Evolutionary conservation across 306 rosid genomes (phyloP).

Genomic region (Glycine soja): DNA sequence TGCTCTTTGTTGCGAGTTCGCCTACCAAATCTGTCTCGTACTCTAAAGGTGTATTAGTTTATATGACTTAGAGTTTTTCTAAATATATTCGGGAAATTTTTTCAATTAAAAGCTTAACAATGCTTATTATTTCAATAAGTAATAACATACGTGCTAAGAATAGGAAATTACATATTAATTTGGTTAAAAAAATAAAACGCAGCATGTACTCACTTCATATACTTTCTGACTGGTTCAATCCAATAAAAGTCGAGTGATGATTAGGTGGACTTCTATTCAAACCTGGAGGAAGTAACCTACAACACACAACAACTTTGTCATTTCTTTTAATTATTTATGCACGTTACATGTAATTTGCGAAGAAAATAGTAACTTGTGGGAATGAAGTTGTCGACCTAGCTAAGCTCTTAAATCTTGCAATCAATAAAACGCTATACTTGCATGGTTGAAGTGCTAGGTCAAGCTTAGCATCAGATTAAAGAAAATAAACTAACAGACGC

Average conservation of each 20-base stretch:
- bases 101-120: too few species aligned
- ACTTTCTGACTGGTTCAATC: too few species aligned
- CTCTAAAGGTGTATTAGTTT: slow-evolving; percentile 49
- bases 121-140: too few species aligned
- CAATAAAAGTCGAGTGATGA: background rate
- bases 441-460: too few species aligned
- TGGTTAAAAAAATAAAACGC: too few species aligned
- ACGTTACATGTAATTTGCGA: slow-evolving; percentile 20
- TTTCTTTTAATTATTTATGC: slow-evolving; percentile 60
- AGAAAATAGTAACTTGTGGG: slow-evolving; percentile 40
- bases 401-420: slow-evolving; percentile 45
- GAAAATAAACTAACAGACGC: too few species aligned
- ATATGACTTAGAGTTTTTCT: background rate
- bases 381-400: slow-evolving; percentile 15
- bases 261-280: slow-evolving; percentile 62
- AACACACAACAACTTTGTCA: slow-evolving; percentile 49
- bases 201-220: too few species aligned
- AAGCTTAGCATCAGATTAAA: too few species aligned
- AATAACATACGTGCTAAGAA: too few species aligned
- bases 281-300: slow-evolving; percentile 52
- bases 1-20: slow-evolving; percentile 58
- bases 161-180: too few species aligned
- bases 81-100: too few species aligned
- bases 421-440: too few species aligned
- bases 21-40: slow-evolving; percentile 46